A percentile compares a stretch with the other conserved stretches of the same genome.
Conservation (phyloP, 2,329 filamentous ascomycete species). For the Colletotrichum sp. region DNA sequence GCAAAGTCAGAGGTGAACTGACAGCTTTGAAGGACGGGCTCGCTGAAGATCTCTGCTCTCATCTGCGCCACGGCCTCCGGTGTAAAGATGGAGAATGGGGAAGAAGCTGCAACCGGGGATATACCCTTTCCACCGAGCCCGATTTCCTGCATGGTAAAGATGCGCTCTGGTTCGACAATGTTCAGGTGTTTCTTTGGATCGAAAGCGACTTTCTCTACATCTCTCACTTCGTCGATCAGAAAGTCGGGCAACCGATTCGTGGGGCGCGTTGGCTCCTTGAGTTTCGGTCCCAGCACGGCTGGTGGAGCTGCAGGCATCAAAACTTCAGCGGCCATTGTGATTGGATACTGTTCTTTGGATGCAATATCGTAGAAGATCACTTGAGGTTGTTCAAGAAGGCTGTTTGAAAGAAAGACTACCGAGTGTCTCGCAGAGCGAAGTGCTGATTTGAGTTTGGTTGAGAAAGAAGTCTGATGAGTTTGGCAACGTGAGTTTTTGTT, state of each 20-base stretch:
- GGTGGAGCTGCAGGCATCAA: background rate
- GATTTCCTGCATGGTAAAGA: slow-evolving; percentile 67
- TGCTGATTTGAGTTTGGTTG: background rate
- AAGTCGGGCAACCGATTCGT: slow-evolving; percentile 28
- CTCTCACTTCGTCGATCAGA: slow-evolving; percentile 29
- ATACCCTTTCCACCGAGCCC: slow-evolving; percentile 62
- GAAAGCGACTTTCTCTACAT: slow-evolving; percentile 41
- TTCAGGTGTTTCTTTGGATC: slow-evolving; percentile 59
- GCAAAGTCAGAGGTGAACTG: slow-evolving; percentile 47
- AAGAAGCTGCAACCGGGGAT: slow-evolving; percentile 67
- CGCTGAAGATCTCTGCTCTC: slow-evolving; percentile 64
- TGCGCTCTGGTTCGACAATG: slow-evolving; percentile 54
- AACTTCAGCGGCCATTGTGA: background rate
- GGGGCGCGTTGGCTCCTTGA: slow-evolving; percentile 25
- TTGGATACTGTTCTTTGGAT: background rate
- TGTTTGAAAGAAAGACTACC: background rate
- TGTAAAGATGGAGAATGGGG: slow-evolving; percentile 69
- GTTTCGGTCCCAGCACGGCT: background rate
- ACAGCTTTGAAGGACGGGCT: slow-evolving; percentile 60
- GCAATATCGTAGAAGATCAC: rapidly evolving
- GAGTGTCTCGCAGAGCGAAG: background rate
- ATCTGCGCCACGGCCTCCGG: slow-evolving; percentile 65
- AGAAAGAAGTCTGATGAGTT: rapidly evolving
- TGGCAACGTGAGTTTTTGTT: background rate
- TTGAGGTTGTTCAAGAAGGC: background rate